Base-by-base conservation (phyloP, 371 early-diverging fungal species). In the Mortierella sp. region DNA sequence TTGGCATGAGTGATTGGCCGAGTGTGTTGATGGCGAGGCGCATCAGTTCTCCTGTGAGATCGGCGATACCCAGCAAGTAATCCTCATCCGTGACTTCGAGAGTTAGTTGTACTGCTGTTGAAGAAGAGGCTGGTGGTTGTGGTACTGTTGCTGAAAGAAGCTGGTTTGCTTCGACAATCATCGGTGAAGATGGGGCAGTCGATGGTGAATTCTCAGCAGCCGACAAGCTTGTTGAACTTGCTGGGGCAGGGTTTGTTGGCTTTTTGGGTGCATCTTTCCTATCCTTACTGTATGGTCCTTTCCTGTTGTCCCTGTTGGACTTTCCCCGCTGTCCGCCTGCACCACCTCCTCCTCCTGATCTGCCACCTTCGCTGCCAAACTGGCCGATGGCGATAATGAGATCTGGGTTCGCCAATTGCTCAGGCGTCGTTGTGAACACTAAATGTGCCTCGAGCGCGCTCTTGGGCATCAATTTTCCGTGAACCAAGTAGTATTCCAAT, bases 1-100 rank as follows among this genome's bases (percentile, higher is more conserved):
- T 24, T 5, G 76, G 28, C 28, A 81, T 74, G 11, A 84, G 58
- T 0, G 84, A 78, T 50, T 84, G 52, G 89, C 90, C 75, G 72
- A 83, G 75, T 7, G 86, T 80, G 68, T 93, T 90, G 81, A 95
- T 94, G 8, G 92, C 92, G 31, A 91, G 85, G 52, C 95, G 89
- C 94, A 95, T 94, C 70, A 95, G 77, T 79, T 95, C 95, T 54
- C 95, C 95, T 21, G 94, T 94, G 55, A 94, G 90, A 87, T 95
- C 95, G 11, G 92, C 93, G 24, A 95, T 77, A 44, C 95, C 95
- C 10, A 93, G 74, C 73, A 94, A 75, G 79, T 94, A 95, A 72
- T 94, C 93, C 54, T 92, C 90, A 14, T 81, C 82, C n/a, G 90
- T 88, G 10, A 94, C 81, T 38, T 79, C 79, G 2, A 85, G 47